Percentiles rank a stretch among this genome's conserved stretches.
phyloP scores from a whole-genome alignment of 2,329 filamentous ascomycete genomes.

The Ceratocystis cacaofunesta region DNA sequence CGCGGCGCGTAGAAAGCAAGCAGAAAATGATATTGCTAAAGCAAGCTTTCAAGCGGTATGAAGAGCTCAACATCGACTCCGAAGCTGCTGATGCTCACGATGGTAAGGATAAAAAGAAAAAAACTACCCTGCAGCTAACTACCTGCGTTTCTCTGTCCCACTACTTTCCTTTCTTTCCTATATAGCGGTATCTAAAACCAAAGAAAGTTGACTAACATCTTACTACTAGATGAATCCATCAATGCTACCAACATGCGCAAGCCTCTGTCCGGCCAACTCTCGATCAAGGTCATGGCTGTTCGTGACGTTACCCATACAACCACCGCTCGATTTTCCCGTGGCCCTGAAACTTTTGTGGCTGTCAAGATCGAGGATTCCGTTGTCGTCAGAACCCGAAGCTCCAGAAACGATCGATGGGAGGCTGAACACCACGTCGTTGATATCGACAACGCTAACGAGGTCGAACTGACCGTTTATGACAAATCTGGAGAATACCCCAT shows the following conservation, averaged over 20 bases:
- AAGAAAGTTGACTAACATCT: not conserved
- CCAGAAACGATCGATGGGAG: slow-evolving; percentile 79
- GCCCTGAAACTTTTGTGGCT: slow-evolving; percentile 87
- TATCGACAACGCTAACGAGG: slow-evolving; percentile 96
- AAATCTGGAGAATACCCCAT: slow-evolving; percentile 81
- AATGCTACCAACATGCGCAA: slow-evolving; percentile 91
- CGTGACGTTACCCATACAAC: slow-evolving; percentile 91
- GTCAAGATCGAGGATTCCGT: slow-evolving; percentile 94
- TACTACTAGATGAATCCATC: slow-evolving; percentile 70
- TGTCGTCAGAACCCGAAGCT: slow-evolving; percentile 72
- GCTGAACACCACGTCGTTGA: slow-evolving; percentile 83
- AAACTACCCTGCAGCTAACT: not conserved
- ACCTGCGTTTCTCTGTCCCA: slow-evolving; percentile 7
- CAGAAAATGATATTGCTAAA: slow-evolving; percentile 95
- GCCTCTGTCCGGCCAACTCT: slow-evolving; percentile 81
- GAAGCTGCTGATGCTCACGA: slow-evolving; percentile 64
- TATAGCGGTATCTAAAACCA: too few relatives aligned
- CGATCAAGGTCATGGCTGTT: slow-evolving; percentile 73
- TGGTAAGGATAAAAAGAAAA: slow-evolving; percentile 39
- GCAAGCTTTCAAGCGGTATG: slow-evolving; percentile 90
- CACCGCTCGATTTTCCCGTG: slow-evolving; percentile 67
- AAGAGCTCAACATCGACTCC: slow-evolving; percentile 90
- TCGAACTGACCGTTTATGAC: slow-evolving; percentile 95
- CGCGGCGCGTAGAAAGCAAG: slow-evolving; percentile 80
- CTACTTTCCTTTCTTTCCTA: not conserved